phyloP scores from a whole-genome alignment of 2,329 filamentous ascomycete genomes.

The Aspergillus sp. region DNA sequence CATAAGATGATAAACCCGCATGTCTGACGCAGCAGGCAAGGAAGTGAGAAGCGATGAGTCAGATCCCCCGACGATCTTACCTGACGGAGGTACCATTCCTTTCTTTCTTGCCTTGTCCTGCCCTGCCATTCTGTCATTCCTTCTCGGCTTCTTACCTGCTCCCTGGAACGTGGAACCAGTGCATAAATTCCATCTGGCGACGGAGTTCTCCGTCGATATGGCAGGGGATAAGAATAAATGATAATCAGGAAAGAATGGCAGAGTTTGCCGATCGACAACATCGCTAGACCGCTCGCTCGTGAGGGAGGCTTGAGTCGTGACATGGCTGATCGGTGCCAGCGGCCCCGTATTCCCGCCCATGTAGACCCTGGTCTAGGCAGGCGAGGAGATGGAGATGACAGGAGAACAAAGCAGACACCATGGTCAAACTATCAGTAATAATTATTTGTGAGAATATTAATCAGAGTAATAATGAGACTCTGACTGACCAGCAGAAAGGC shows the following conservation, averaged over 20 bases:
- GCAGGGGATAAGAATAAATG: no score
- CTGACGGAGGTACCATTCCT: not conserved
- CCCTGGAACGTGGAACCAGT: not conserved
- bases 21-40: not conserved
- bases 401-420: conserved; percentile 1
- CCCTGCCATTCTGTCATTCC: no score
- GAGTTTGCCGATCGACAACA: conserved; percentile 18
- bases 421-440: conserved; percentile 2
- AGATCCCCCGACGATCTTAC: not conserved
- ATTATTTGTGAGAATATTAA: not conserved
- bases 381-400: not conserved
- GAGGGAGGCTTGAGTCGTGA: conserved; percentile 3
- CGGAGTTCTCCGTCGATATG: no score
- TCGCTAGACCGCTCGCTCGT: conserved; percentile 17
- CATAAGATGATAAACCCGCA: not conserved
- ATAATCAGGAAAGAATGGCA: conserved; percentile 1
- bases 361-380: conserved; percentile 8
- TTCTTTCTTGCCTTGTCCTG: not conserved
- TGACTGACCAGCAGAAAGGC: conserved; percentile 1
- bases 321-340: conserved; percentile 7
- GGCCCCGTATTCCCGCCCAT: conserved; percentile 5
- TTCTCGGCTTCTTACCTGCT: no score
- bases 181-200: not conserved
- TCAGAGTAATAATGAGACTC: not conserved
- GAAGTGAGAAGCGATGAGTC: not conserved